These are phyloP conservation scores for Nemania abortiva DNA, from an alignment of 2,329 filamentous ascomycete species.

Conservation along the genomic window DNA sequence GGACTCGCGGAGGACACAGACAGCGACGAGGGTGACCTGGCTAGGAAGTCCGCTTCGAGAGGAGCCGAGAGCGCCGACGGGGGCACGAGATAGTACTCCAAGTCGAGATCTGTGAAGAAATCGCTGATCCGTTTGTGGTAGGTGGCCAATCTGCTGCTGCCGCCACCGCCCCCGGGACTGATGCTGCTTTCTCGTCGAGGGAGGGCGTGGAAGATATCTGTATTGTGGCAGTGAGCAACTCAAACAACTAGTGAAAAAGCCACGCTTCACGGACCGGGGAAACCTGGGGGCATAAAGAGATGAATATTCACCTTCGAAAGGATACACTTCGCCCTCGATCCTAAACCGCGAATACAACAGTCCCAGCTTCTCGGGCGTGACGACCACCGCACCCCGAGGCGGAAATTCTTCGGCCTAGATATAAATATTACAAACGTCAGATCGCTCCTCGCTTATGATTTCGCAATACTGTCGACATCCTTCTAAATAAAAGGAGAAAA, in stretches of 20 bases:
- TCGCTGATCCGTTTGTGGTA: constrained; percentile 65
- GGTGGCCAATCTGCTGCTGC: background rate
- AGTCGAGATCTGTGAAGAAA: constrained; percentile 67
- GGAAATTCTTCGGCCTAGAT: constrained; percentile 75
- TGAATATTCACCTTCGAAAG: constrained; percentile 70
- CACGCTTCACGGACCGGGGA: background rate
- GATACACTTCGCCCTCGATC: constrained; percentile 74
- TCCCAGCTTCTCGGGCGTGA: constrained; percentile 80
- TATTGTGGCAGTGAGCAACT: constrained; percentile 17
- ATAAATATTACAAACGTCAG: background rate
- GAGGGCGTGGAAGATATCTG: constrained; percentile 60
- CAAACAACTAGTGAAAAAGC: background rate
- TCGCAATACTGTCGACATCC: background rate
- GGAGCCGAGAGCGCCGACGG: constrained; percentile 14
- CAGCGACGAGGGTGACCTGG: constrained; percentile 51
- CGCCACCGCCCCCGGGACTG: background rate
- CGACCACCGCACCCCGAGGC: constrained; percentile 75
- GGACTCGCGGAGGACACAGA: constrained; percentile 22
- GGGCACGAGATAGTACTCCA: constrained; percentile 75
- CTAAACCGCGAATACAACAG: constrained; percentile 77
- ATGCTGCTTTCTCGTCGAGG: constrained; percentile 36
- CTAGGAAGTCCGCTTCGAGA: constrained; percentile 7
- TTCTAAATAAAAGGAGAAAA: background rate
- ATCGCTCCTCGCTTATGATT: background rate
- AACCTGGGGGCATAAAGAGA: background rate